Conservation (phyloP, 1,284 basidiomycete species). For the Ganoderma lucidum region DNA sequence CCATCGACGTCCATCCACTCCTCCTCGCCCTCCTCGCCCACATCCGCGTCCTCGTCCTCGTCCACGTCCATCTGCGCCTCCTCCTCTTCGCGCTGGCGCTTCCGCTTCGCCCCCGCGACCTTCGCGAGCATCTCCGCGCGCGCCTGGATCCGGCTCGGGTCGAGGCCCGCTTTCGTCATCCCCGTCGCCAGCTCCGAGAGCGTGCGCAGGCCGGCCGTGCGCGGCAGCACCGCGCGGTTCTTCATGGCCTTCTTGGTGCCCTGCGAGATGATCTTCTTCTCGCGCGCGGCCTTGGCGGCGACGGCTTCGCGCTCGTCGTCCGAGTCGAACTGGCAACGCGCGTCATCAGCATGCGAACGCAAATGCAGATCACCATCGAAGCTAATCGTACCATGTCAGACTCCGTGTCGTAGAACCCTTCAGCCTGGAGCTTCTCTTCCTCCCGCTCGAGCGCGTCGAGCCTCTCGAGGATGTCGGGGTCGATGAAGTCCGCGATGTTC, state of each 20-base stretch:
- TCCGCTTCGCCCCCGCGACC: conserved; percentile 75
- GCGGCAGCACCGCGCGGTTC: conserved; percentile 86
- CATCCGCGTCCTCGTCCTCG: conserved; percentile 47
- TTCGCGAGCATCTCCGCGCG: conserved; percentile 89
- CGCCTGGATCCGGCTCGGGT: conserved; percentile 89
- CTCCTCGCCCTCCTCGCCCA: conserved; percentile 43
- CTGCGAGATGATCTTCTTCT: conserved; percentile 83
- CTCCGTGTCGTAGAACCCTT: conserved; percentile 95
- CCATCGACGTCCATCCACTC: conserved; percentile 65
- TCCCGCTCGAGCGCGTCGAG: conserved; percentile 97
- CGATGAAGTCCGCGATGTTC: conserved; percentile 99
- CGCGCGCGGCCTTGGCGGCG: conserved; percentile 69
- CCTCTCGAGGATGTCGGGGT: conserved; percentile 97
- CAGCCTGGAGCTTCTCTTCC: conserved; percentile 91
- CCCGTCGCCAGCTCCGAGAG: conserved; percentile 85
- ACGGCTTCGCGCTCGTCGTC: conserved; percentile 90
- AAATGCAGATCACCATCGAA: background rate
- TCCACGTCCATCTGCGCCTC: conserved; percentile 55
- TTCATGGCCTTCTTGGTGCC: conserved; percentile 87
- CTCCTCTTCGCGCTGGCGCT: conserved; percentile 65
- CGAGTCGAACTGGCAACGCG: conserved; percentile 75
- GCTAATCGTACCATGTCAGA: conserved; percentile 75
- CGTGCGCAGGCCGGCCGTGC: conserved; percentile 89
- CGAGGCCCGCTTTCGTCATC: conserved; percentile 88
- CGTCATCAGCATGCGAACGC: conserved; percentile 11